Base-by-base conservation (phyloP, 768 basidiomycete species). In the Tulasnella sp. region DNA sequence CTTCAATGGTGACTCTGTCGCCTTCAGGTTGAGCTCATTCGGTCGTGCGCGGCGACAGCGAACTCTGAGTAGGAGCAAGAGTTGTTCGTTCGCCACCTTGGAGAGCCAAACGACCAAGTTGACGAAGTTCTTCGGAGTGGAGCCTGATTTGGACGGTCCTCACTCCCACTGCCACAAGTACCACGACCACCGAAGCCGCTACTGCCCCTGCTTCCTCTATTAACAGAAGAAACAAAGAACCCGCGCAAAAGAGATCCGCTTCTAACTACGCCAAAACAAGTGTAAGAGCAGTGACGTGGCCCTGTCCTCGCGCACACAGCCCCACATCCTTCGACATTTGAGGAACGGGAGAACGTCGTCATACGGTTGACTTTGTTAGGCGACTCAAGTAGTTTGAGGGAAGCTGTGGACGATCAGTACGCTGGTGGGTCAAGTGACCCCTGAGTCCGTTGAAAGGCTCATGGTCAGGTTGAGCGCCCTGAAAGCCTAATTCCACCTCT, bases 131-230 rank as follows among this genome's bases (percentile, higher is more conserved):
- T 73, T 79, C 21, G 78, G 78, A 10, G 78, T 68, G 52, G 71
- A 79, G 42, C 72, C 72, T n/a, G 71, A 79, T 74, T 42, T 74
- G 78, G 46, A 79, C 39, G 78, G 68, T 73, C 52, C 18, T 31
- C 42, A 19, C n/a, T n/a, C n/a, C n/a, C n/a, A 73, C 46, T 71
- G 78, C 56, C 76, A 68, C 58, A 3, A 40, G 3, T 36, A 71
- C n/a, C 34, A 46, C 31, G 9, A 46, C 40, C 44, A 36, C 39
- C 56, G 24, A 58, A 44, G 56, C n/a, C 42, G 44, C 18, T 5
- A 40, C 71, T 19, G 8, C 40, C 24, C 7, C 18, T n/a, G 7
- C 2, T 1, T 36, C 71, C 7, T 19, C 9, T 40, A 16, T 42
- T 4, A 42, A 10, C 71, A 19, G 44, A n/a, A n/a, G n/a, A n/a